These are phyloP conservation scores for Tuber calosporum DNA, from an alignment of 495 filamentous ascomycete species.

Conservation along the genomic window DNA sequence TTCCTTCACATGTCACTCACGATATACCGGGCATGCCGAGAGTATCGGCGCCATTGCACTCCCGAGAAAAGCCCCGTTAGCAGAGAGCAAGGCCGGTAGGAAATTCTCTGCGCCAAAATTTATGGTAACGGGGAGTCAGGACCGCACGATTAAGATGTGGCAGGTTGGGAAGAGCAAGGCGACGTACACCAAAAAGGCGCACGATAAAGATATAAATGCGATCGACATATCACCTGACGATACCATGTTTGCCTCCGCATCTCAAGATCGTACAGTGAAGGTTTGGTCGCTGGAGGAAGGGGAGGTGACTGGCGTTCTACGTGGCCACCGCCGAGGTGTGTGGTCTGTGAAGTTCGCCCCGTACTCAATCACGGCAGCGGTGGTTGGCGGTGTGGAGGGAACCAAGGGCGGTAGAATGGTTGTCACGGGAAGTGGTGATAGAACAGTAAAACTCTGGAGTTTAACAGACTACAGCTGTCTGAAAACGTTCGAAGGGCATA, in stretches of 20 bases:
- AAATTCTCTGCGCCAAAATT: slow-evolving; percentile 73
- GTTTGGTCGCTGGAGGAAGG: slow-evolving; percentile 87
- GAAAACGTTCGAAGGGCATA: slow-evolving; percentile 90
- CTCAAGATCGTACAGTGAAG: slow-evolving; percentile 92
- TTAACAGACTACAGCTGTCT: slow-evolving; percentile 87
- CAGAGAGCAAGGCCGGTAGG: slow-evolving; percentile 55
- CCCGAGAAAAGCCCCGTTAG: slow-evolving; percentile 58
- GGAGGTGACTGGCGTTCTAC: slow-evolving; percentile 78
- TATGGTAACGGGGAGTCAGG: slow-evolving; percentile 83
- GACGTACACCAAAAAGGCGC: slow-evolving; percentile 78
- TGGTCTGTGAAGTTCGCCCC: slow-evolving; percentile 91
- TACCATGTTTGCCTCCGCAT: slow-evolving; percentile 81
- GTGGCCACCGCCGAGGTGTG: slow-evolving; percentile 86
- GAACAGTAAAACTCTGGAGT: slow-evolving; percentile 93
- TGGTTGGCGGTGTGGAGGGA: slow-evolving; percentile 61
- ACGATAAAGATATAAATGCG: slow-evolving; percentile 98
- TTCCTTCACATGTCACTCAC: slow-evolving; percentile 69
- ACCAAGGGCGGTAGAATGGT: slow-evolving; percentile 66
- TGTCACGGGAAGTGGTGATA: slow-evolving; percentile 85
- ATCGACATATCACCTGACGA: slow-evolving; percentile 66
- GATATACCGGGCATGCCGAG: slow-evolving; percentile 86
- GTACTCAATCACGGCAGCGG: slow-evolving; percentile 56
- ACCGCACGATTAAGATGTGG: slow-evolving; percentile 90
- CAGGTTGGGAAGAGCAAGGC: slow-evolving; percentile 57
- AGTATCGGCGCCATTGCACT: slow-evolving; percentile 88